Conservation (phyloP, 495 filamentous ascomycete species). For the Annulohypoxylon moriforme region DNA sequence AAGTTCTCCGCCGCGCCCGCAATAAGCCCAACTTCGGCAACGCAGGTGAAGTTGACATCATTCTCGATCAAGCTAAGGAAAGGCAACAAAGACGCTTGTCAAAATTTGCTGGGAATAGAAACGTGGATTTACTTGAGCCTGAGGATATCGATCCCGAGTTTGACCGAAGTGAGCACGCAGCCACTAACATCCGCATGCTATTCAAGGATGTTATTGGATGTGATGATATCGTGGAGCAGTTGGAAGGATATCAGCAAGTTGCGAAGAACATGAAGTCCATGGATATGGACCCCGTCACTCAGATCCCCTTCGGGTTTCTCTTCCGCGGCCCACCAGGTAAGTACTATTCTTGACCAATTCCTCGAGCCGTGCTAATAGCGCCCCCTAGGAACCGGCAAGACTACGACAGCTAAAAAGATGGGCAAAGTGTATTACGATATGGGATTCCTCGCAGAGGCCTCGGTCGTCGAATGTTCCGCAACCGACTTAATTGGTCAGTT, state of each 20-base stretch:
- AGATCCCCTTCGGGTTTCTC: slow-evolving; percentile 57
- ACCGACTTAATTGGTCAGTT: slow-evolving; percentile 71
- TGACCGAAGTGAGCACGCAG: slow-evolving; percentile 62
- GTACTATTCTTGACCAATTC: neutral
- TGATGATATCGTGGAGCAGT: slow-evolving; percentile 67
- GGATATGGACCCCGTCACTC: slow-evolving; percentile 66
- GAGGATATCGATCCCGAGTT: slow-evolving; percentile 76
- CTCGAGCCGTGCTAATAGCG: slow-evolving; percentile 53
- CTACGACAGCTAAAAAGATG: slow-evolving; percentile 76
- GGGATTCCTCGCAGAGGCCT: slow-evolving; percentile 66
- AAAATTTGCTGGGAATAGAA: slow-evolving; percentile 20
- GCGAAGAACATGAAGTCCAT: slow-evolving; percentile 65
- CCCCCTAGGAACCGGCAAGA: slow-evolving; percentile 74
- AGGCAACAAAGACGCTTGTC: slow-evolving; percentile 65
- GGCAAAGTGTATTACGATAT: slow-evolving; percentile 79
- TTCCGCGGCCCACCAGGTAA: slow-evolving; percentile 57
- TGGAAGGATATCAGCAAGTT: slow-evolving; percentile 70
- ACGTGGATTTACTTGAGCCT: slow-evolving; percentile 61
- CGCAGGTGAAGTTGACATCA: slow-evolving; percentile 72
- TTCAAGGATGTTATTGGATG: slow-evolving; percentile 76
- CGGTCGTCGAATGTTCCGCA: slow-evolving; percentile 70
- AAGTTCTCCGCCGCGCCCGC: slow-evolving; percentile 62
- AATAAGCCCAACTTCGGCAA: slow-evolving; percentile 71
- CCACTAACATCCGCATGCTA: slow-evolving; percentile 64
- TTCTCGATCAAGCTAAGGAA: slow-evolving; percentile 70